A percentile compares a stretch with the other conserved stretches of the same genome.
Conservation (phyloP, 2,329 filamentous ascomycete genomes). For the Alternaria sp. region DNA sequence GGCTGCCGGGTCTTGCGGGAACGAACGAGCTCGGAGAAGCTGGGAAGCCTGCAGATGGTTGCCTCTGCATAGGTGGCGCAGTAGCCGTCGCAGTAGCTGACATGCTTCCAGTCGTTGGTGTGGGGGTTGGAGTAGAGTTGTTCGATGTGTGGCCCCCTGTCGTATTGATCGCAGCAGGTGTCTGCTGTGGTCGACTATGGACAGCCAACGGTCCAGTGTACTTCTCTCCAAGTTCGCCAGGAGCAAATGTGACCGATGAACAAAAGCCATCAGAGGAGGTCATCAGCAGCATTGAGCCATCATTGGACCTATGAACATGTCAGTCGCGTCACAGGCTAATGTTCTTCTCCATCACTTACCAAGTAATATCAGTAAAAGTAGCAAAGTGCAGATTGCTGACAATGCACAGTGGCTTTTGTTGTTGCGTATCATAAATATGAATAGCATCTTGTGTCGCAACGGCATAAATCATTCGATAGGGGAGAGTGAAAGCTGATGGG, state of each 20-base stretch:
- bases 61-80: slow-evolving; percentile 63
- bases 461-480: slow-evolving; percentile 94
- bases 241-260: slow-evolving; percentile 83
- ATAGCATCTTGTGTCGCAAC: slow-evolving; percentile 97
- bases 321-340: slow-evolving; percentile 1
- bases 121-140: slow-evolving; percentile 74
- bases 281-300: slow-evolving; percentile 83
- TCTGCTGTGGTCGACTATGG: slow-evolving; percentile 37
- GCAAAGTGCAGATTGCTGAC: slow-evolving; percentile 98
- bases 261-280: slow-evolving; percentile 99
- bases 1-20: slow-evolving; percentile 72
- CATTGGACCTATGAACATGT: slow-evolving; percentile 68
- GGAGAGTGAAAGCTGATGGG: slow-evolving; percentile 77
- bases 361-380: slow-evolving; percentile 94
- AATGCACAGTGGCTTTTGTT: slow-evolving; percentile 89
- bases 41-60: slow-evolving; percentile 63
- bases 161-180: slow-evolving; percentile 54
- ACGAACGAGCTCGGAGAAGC: slow-evolving; percentile 66
- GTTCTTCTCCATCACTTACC: slow-evolving; percentile 62
- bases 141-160: slow-evolving; percentile 57
- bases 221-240: slow-evolving; percentile 83
- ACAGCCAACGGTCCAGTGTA: slow-evolving; percentile 72
- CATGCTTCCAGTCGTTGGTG: slow-evolving; percentile 71
- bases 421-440: slow-evolving; percentile 94
- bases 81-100: slow-evolving; percentile 57